Evolutionary conservation across 768 basidiomycete genomes (phyloP).

Genomic region (Suillus hirtellus): DNA sequence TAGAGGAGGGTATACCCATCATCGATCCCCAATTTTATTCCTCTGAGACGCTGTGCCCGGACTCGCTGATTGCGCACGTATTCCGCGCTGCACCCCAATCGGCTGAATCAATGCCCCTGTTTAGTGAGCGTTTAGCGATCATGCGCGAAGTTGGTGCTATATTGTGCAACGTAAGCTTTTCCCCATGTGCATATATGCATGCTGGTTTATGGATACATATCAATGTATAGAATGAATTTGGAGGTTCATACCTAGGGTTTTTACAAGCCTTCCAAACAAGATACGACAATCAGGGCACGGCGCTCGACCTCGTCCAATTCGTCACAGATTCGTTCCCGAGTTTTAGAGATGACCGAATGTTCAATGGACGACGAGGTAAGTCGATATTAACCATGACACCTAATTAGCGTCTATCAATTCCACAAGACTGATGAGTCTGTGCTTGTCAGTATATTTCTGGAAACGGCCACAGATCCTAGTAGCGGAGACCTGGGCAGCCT

Average conservation of each 20-base stretch:
- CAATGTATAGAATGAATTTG: slow-evolving; percentile 48
- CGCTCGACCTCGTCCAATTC: slow-evolving; percentile 71
- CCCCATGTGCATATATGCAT: background rate
- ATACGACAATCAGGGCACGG: slow-evolving; percentile 57
- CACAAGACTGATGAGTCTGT: background rate
- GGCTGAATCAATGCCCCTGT: slow-evolving; percentile 66
- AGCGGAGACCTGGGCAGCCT: slow-evolving; percentile 91
- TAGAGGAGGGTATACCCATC: slow-evolving; percentile 76
- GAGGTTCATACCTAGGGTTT: slow-evolving; percentile 71
- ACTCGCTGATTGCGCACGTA: slow-evolving; percentile 63
- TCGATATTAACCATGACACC: background rate
- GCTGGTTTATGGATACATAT: background rate
- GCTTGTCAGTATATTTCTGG: slow-evolving; percentile 69
- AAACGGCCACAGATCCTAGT: slow-evolving; percentile 91
- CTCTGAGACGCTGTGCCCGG: slow-evolving; percentile 67
- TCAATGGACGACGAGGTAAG: slow-evolving; percentile 49
- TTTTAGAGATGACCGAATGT: slow-evolving; percentile 69
- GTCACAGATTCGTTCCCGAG: slow-evolving; percentile 70
- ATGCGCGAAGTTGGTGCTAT: slow-evolving; percentile 79
- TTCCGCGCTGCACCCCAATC: slow-evolving; percentile 64
- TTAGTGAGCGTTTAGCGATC: slow-evolving; percentile 68
- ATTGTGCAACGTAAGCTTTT: slow-evolving; percentile 59
- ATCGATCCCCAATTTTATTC: slow-evolving; percentile 80
- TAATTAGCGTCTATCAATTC: background rate
- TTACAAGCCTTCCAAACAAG: slow-evolving; percentile 58